Evolutionary conservation across 2,329 filamentous ascomycete species (phyloP).

Genomic region (Claviceps cyperi): DNA sequence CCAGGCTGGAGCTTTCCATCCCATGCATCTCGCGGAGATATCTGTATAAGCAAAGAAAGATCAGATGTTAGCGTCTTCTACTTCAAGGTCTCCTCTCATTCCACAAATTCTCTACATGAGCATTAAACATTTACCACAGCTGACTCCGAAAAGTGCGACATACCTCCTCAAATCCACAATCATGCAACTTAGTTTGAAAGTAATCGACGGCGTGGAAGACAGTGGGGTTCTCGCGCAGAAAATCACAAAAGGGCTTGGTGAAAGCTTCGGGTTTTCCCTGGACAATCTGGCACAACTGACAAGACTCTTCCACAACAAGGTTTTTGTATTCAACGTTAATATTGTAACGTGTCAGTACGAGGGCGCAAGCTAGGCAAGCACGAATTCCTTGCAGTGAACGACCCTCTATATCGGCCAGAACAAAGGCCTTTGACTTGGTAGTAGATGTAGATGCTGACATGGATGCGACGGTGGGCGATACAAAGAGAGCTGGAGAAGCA

Average conservation of each 20-base stretch:
- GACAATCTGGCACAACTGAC: slow-evolving; percentile 23
- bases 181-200: slow-evolving; percentile 57
- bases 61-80: not conserved
- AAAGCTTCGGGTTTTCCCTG: slow-evolving; percentile 46
- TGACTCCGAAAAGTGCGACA: slow-evolving; percentile 7
- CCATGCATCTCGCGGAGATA: slow-evolving; percentile 74
- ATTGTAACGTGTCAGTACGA: slow-evolving; percentile 14
- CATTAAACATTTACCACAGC: too few species aligned
- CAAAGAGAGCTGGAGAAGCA: slow-evolving; percentile 11
- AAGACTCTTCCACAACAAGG: slow-evolving; percentile 11
- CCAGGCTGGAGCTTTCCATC: slow-evolving; percentile 53
- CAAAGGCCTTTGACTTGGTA: slow-evolving; percentile 29
- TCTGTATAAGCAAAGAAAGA: slow-evolving; percentile 23
- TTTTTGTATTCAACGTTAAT: too few species aligned
- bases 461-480: not conserved
- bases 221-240: slow-evolving; percentile 80
- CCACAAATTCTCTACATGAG: too few species aligned
- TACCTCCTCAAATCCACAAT: slow-evolving; percentile 60
- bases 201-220: slow-evolving; percentile 80
- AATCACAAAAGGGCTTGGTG: slow-evolving; percentile 72
- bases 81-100: not conserved
- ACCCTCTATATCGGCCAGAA: slow-evolving; percentile 27
- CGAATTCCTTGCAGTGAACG: slow-evolving; percentile 19
- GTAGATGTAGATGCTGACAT: slow-evolving; percentile 1
- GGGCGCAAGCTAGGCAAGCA: slow-evolving; percentile 25